phyloP scores from a whole-genome alignment of 768 basidiomycete genomes.

The Leucocoprinus birnbaumii region DNA sequence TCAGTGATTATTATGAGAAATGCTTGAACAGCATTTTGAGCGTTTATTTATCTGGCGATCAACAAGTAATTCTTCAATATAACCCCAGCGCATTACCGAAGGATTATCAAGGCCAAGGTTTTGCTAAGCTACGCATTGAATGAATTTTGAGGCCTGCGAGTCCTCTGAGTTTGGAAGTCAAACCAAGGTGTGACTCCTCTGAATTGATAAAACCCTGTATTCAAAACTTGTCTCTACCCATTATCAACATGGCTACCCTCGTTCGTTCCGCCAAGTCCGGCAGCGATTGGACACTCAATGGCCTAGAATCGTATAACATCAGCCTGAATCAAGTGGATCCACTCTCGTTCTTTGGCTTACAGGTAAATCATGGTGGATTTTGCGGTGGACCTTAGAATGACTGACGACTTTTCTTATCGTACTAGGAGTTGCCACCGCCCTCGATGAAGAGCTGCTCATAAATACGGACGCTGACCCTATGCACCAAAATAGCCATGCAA shows the following conservation, averaged over 20 bases:
- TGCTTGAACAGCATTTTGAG: too few relatives aligned
- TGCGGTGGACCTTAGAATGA: constrained; percentile 7
- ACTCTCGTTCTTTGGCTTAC: constrained; percentile 22
- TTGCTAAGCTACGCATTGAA: too few relatives aligned
- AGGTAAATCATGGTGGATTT: constrained; percentile 10
- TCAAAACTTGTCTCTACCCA: not conserved
- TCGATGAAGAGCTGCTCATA: constrained; percentile 21
- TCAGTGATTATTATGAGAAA: too few relatives aligned
- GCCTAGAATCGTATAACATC: constrained; percentile 26
- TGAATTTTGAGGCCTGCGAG: too few relatives aligned
- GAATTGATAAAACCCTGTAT: too few relatives aligned
- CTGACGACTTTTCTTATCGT: constrained; percentile 12
- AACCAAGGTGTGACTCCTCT: too few relatives aligned
- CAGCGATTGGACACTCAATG: constrained; percentile 25
- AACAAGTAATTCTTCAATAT: too few relatives aligned
- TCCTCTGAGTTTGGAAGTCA: too few relatives aligned
- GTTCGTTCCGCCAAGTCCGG: constrained; percentile 25
- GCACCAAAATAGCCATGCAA: constrained; percentile 19
- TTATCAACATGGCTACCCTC: constrained; percentile 21
- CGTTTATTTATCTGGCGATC: too few relatives aligned
- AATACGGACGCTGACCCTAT: constrained; percentile 19
- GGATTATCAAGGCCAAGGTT: too few relatives aligned
- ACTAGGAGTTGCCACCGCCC: constrained; percentile 22
- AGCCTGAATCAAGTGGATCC: constrained; percentile 16
- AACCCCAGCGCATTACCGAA: too few relatives aligned